phyloP scores from a whole-genome alignment of 805 yeast genomes.

The Gaillardinia entomophila region DNA sequence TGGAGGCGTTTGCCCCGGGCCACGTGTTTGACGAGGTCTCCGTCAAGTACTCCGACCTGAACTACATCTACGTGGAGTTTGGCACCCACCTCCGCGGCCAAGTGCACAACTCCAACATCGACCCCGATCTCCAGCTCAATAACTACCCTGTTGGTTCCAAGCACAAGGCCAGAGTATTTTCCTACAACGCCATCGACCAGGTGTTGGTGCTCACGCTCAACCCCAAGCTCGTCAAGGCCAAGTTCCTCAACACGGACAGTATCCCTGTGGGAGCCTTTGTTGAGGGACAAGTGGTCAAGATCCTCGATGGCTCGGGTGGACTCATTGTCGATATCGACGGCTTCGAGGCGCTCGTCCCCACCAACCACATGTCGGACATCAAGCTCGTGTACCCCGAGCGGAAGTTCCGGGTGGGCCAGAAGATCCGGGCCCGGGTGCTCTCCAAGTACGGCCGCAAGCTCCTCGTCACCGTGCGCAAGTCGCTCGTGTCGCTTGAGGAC shows the following conservation, averaged over 20 bases:
- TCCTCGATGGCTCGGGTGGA: constrained; percentile 56
- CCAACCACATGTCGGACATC: constrained; percentile 76
- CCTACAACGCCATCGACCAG: constrained; percentile 63
- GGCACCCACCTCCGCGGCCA: constrained; percentile 58
- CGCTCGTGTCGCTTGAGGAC: constrained; percentile 63
- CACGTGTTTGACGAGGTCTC: constrained; percentile 54
- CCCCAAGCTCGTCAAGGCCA: constrained; percentile 54
- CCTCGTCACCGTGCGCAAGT: constrained; percentile 72
- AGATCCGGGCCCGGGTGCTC: constrained; percentile 70
- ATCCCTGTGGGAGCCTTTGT: constrained; percentile 70
- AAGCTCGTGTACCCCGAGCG: constrained; percentile 85
- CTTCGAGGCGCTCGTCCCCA: constrained; percentile 71
- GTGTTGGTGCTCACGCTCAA: constrained; percentile 64
- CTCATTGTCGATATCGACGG: constrained; percentile 59
- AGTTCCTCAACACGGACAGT: constrained; percentile 64
- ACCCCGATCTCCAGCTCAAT: constrained; percentile 39
- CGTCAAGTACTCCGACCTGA: constrained; percentile 54
- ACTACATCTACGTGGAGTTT: constrained; percentile 51
- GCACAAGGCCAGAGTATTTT: constrained; percentile 73
- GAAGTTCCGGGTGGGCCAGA: constrained; percentile 80
- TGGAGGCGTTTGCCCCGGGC: constrained; percentile 78
- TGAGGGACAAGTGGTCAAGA: constrained; percentile 48
- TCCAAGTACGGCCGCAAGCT: constrained; percentile 46
- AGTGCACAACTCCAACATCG: constrained; percentile 70
- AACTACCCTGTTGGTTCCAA: constrained; percentile 58